Percentiles rank a stretch among this genome's conserved stretches.
Evolutionary conservation across 2,329 filamentous ascomycete genomes (phyloP).

Genomic region (Sporothrix globosa): DNA sequence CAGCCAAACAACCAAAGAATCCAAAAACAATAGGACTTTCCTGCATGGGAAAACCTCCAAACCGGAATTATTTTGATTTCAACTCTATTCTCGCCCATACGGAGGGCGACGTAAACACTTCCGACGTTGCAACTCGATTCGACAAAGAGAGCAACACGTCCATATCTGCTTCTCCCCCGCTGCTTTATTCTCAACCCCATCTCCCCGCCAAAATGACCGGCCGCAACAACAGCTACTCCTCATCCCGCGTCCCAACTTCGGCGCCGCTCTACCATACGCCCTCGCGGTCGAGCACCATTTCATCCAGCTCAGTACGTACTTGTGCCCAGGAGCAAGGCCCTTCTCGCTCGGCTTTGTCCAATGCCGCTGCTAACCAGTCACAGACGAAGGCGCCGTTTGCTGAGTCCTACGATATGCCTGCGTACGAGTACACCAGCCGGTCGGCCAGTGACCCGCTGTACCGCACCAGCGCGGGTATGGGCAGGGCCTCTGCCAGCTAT

Average conservation of each 20-base stretch:
- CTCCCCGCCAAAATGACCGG: constrained; percentile 5
- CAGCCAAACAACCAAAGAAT: background rate
- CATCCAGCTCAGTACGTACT: constrained; percentile 16
- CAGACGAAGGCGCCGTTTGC: constrained; percentile 1
- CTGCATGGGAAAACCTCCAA: background rate
- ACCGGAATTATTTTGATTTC: constrained; percentile 10
- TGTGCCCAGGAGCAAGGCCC: background rate
- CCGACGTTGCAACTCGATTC: background rate
- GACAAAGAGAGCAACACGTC: background rate
- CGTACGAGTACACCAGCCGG: constrained; percentile 16
- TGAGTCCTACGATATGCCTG: constrained; percentile 19
- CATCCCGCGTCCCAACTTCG: constrained; percentile 9
- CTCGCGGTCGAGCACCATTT: constrained; percentile 15
- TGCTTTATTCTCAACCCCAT: background rate
- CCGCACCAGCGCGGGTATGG: constrained; percentile 2
- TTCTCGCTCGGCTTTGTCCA: background rate
- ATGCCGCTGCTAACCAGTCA: background rate
- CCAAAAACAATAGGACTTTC: background rate
- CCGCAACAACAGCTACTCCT: constrained; percentile 16
- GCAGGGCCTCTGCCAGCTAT: background rate
- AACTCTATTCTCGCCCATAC: background rate
- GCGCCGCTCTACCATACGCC: constrained; percentile 23
- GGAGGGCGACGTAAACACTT: constrained; percentile 17
- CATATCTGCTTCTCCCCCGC: background rate
- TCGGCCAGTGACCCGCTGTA: constrained; percentile 9